Evolutionary conservation across 2,329 filamentous ascomycete species (phyloP).

Genomic region (Dissoconium aciculare): DNA sequence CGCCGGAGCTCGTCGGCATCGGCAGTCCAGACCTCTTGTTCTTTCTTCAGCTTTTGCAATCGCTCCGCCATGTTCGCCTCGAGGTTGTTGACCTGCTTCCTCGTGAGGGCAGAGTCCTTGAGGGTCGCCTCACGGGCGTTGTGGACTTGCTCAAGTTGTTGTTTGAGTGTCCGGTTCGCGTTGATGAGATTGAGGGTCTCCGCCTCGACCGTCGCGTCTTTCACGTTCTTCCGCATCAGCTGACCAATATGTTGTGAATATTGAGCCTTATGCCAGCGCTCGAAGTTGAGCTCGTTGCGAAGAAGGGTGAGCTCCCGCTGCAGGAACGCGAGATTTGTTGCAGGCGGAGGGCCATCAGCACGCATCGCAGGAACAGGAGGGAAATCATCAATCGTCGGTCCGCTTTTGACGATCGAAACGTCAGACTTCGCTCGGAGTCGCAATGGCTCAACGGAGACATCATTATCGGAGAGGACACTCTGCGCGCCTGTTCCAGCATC

Average conservation of each 20-base stretch:
- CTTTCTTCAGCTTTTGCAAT: conserved; percentile 20
- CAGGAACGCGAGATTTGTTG: conserved; percentile 38
- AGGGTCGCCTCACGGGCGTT: conserved; percentile 20
- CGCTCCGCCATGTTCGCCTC: conserved; percentile 33
- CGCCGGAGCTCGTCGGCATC: conserved; percentile 51
- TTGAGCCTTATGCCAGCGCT: conserved; percentile 70
- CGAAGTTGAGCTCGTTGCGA: conserved; percentile 69
- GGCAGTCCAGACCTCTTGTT: conserved; percentile 21
- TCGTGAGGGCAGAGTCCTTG: conserved; percentile 25
- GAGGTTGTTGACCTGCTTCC: conserved; percentile 62
- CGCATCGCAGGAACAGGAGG: conserved; percentile 9
- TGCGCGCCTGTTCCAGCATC: conserved; percentile 42
- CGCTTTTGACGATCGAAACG: conserved; percentile 2
- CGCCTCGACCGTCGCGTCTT: conserved; percentile 63
- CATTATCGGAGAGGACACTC: conserved; percentile 8
- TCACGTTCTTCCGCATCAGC: conserved; percentile 57
- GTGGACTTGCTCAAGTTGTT: conserved; percentile 40
- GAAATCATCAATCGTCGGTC: conserved; percentile 16
- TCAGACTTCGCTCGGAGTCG: conserved; percentile 11
- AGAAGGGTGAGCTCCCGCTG: conserved; percentile 61
- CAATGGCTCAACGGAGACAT: conserved; percentile 7
- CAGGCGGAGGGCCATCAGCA: conserved; percentile 6
- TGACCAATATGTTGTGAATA: conserved; percentile 71
- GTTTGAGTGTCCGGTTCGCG: conserved; percentile 57
- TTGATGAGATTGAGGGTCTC: conserved; percentile 71